Percentiles rank a stretch among this genome's conserved stretches.
Evolutionary conservation across 495 filamentous ascomycete species (phyloP).

Genomic region (Daldinia concentrica): DNA sequence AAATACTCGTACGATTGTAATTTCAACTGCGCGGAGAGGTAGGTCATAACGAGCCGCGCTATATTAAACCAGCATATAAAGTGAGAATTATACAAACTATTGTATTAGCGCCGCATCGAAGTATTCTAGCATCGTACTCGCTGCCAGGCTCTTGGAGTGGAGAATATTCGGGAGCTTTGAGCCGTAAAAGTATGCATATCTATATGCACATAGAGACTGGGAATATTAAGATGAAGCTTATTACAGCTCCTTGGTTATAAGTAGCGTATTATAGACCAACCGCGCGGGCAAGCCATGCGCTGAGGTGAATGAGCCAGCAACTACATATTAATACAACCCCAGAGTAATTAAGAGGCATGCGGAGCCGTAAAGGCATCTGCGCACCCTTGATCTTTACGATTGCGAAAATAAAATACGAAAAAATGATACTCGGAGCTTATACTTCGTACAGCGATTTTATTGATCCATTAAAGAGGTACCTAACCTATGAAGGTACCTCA

Average conservation of each 20-base stretch:
- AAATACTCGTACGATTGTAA: constrained; percentile 27
- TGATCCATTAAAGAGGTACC: too few relatives aligned
- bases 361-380: background rate
- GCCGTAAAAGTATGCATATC: constrained; percentile 10
- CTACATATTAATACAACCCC: constrained; percentile 5
- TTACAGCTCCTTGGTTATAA: constrained; percentile 35
- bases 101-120: constrained; percentile 13
- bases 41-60: constrained; percentile 31
- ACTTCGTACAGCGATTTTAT: background rate
- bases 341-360: background rate
- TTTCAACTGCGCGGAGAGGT: constrained; percentile 19
- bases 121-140: background rate
- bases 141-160: constrained; percentile 20
- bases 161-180: constrained; percentile 32
- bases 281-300: constrained; percentile 11
- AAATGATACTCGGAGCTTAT: constrained; percentile 9
- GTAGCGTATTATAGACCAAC: constrained; percentile 21
- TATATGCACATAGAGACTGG: constrained; percentile 6
- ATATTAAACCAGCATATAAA: constrained; percentile 4
- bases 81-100: constrained; percentile 22
- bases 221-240: constrained; percentile 39
- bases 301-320: constrained; percentile 15
- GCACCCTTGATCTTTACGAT: constrained; percentile 17
- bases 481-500: background rate
- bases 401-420: constrained; percentile 14